phyloP scores from a whole-genome alignment of 1,139 yeast species.

The Suhomyces panamericanus region DNA sequence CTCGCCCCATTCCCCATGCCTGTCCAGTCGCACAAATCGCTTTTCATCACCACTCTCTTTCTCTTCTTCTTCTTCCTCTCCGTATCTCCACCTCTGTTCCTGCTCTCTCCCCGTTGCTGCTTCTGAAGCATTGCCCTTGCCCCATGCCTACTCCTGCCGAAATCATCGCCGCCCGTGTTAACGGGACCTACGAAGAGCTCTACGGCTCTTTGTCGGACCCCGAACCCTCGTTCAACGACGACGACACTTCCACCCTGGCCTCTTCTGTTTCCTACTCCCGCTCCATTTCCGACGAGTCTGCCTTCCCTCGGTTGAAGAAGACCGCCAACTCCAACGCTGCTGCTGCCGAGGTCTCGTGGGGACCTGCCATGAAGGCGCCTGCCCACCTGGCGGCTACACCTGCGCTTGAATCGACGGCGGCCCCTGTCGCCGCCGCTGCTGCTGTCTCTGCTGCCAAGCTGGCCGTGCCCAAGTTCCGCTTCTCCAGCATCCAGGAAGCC shows the following conservation, averaged over 20 bases:
- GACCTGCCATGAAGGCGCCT: slow-evolving; percentile 41
- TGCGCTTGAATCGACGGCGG: slow-evolving; percentile 11
- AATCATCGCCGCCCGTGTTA: slow-evolving; percentile 55
- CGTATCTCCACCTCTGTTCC: neutral
- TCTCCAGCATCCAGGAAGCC: slow-evolving; percentile 64
- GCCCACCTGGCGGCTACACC: slow-evolving; percentile 26
- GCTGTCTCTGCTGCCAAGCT: slow-evolving; percentile 2
- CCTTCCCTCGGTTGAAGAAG: slow-evolving; percentile 64
- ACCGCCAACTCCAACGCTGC: slow-evolving; percentile 18
- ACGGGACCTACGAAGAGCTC: slow-evolving; percentile 28
- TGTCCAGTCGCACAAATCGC: neutral
- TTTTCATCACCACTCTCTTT: slow-evolving; percentile 1
- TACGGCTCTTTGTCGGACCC: slow-evolving; percentile 9
- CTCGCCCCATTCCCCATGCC: neutral
- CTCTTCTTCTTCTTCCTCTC: slow-evolving; percentile 3
- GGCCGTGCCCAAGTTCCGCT: slow-evolving; percentile 20
- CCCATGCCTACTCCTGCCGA: slow-evolving; percentile 62
- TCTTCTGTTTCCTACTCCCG: slow-evolving; percentile 27
- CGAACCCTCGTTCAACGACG: slow-evolving; percentile 10
- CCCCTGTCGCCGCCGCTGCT: slow-evolving; percentile 2
- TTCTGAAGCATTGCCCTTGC: slow-evolving; percentile 15
- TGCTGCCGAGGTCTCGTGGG: slow-evolving; percentile 29
- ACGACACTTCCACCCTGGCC: slow-evolving; percentile 16
- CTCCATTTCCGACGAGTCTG: slow-evolving; percentile 51
- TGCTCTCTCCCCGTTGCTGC: slow-evolving; percentile 15